Conservation (phyloP, 257 asterid genomes). For the Forsythia viridissima region DNA sequence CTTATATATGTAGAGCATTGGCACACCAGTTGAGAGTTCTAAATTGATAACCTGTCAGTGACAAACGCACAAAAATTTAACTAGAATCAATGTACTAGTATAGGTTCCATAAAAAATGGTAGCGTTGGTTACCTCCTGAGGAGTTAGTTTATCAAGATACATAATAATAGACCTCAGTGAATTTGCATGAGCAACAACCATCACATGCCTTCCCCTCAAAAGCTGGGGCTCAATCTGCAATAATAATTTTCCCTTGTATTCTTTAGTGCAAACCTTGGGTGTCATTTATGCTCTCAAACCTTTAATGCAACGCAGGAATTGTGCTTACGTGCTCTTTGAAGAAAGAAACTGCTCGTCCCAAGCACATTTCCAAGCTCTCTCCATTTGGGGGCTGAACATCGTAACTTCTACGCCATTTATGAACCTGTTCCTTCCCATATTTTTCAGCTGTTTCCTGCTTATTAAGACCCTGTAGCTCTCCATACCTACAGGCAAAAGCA, state of each 20-base stretch:
- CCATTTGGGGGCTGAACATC: conserved; percentile 92
- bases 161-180: conserved; percentile 87
- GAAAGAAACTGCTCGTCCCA: conserved; percentile 83
- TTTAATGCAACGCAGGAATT: not conserved
- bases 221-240: conserved; percentile 87
- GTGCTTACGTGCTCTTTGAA: conserved; percentile 74
- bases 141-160: conserved; percentile 86
- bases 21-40: conserved; percentile 93
- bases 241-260: conserved; percentile 7
- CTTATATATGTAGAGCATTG: conserved; percentile 81
- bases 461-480: conserved; percentile 87
- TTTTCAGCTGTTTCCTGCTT: conserved; percentile 84
- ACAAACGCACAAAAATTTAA: conserved; percentile 13
- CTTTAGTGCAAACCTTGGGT: not conserved
- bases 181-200: conserved; percentile 96
- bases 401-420: conserved; percentile 93
- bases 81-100: conserved; percentile 1
- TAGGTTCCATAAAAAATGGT: conserved; percentile 2
- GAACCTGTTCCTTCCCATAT: conserved; percentile 84
- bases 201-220: conserved; percentile 64
- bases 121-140: conserved; percentile 63
- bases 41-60: conserved; percentile 70
- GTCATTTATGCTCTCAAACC: not conserved
- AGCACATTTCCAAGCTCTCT: conserved; percentile 97
- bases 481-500: conserved; percentile 59